Conservation (phyloP, 2,329 filamentous ascomycete genomes). For the Fusarium longipes region DNA sequence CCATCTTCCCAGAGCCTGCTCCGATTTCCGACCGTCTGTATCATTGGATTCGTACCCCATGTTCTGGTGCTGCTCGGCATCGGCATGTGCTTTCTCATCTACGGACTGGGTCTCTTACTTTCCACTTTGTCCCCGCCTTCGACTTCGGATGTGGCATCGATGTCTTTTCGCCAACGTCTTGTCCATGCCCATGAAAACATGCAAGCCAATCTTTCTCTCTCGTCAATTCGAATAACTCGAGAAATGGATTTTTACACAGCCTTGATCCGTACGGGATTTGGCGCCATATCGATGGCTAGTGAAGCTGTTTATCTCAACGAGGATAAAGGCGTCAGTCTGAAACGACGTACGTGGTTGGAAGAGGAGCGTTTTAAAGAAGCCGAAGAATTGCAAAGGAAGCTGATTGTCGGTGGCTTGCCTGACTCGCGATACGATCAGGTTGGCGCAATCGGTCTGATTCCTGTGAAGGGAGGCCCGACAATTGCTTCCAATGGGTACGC, state of each 20-base stretch:
- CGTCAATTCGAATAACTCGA: constrained; percentile 81
- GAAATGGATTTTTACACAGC: constrained; percentile 97
- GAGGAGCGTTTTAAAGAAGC: constrained; percentile 85
- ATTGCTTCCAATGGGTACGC: constrained; percentile 69
- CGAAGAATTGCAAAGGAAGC: constrained; percentile 67
- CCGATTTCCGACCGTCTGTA: constrained; percentile 92
- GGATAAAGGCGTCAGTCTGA: constrained; percentile 78
- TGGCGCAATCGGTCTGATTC: constrained; percentile 66
- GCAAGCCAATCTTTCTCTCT: constrained; percentile 89
- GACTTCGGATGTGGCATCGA: constrained; percentile 42
- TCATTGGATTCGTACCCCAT: constrained; percentile 94
- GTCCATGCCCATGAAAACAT: constrained; percentile 83
- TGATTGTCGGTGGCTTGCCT: constrained; percentile 59
- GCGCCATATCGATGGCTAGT: constrained; percentile 89
- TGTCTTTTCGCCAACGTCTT: constrained; percentile 70
- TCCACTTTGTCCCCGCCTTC: constrained; percentile 65
- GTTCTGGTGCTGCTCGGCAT: constrained; percentile 88
- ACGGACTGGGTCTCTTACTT: constrained; percentile 78
- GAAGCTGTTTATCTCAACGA: constrained; percentile 97
- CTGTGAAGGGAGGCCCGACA: constrained; percentile 60
- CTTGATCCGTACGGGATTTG: constrained; percentile 86
- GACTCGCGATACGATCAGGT: constrained; percentile 63
- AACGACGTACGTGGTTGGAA: constrained; percentile 88
- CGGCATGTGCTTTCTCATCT: constrained; percentile 78
- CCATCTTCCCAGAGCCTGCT: constrained; percentile 73